Evolutionary conservation across 345 rosid genomes (phyloP).

Genomic region (Excoecaria cochinchinensis): DNA sequence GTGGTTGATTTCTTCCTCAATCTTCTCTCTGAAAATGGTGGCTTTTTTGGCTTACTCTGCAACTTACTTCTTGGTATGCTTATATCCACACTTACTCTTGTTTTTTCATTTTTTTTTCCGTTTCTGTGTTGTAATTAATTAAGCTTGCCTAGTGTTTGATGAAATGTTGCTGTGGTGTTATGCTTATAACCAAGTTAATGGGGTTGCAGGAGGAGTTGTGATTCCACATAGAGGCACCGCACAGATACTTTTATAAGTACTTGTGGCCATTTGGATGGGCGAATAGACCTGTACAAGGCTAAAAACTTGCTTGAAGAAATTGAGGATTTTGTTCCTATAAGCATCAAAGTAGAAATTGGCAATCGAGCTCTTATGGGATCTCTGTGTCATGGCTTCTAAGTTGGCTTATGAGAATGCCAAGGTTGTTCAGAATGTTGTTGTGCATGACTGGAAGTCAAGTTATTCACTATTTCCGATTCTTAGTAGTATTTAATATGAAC

Average conservation of each 20-base stretch:
- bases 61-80: constrained; percentile 44
- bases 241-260: constrained; percentile 56
- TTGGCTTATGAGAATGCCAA: constrained; percentile 79
- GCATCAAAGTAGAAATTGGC: constrained; percentile 29
- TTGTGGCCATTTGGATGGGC: constrained; percentile 65
- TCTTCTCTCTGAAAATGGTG: constrained; percentile 55
- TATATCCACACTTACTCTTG: not conserved
- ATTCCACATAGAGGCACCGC: constrained; percentile 66
- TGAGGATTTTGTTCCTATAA: constrained; percentile 22
- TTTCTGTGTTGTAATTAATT: not conserved
- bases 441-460: constrained; percentile 75
- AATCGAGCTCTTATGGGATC: constrained; percentile 61
- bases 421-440: constrained; percentile 58
- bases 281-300: constrained; percentile 50
- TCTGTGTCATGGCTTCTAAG: constrained; percentile 79
- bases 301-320: constrained; percentile 32
- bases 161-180: not conserved
- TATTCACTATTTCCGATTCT: not conserved
- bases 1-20: constrained; percentile 62
- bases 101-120: not conserved
- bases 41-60: constrained; percentile 49
- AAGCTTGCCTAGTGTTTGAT: not conserved
- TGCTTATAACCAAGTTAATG: not conserved
- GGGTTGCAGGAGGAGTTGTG: constrained; percentile 51
- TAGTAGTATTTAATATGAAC: not conserved